These are phyloP conservation scores for Trichomonas vaginalis DNA, from an alignment of 208 protist genomes.

Conservation along the genomic window DNA sequence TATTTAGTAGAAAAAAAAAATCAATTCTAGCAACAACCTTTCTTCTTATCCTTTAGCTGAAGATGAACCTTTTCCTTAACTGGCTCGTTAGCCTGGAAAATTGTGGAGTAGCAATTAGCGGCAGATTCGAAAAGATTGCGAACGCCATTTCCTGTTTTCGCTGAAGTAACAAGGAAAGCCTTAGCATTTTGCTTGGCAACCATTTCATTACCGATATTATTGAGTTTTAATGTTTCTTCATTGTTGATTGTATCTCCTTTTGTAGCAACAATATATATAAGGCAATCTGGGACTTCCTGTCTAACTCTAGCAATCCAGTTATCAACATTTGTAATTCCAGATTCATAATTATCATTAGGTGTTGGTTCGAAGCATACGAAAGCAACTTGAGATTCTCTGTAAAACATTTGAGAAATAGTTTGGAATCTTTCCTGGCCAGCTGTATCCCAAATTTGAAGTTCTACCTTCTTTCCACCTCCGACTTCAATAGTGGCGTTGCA, in stretches of 20 bases:
- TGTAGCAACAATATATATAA: not conserved
- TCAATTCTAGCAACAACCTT: not conserved
- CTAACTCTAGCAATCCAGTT: not conserved
- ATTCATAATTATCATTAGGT: not conserved
- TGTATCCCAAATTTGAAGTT: conserved; percentile 11
- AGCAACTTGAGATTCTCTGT: not conserved
- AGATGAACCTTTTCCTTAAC: not conserved
- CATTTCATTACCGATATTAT: not conserved
- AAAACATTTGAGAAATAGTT: conserved; percentile 17
- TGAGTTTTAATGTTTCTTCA: not conserved
- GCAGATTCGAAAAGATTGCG: not conserved
- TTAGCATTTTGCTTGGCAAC: not conserved
- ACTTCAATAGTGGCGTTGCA: not conserved
- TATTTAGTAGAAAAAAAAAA: not conserved
- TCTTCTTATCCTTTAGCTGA: not conserved
- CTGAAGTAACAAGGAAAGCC: not conserved
- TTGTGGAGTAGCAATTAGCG: not conserved
- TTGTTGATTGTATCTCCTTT: not conserved
- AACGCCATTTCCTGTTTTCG: not conserved
- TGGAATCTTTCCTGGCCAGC: not conserved
- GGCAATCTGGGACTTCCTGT: not conserved
- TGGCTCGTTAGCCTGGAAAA: not conserved
- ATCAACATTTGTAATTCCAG: not conserved
- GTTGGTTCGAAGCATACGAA: not conserved
- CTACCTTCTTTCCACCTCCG: not conserved